Base-by-base conservation (phyloP, 2,329 filamentous ascomycete species). In the Neobulgaria alba region DNA sequence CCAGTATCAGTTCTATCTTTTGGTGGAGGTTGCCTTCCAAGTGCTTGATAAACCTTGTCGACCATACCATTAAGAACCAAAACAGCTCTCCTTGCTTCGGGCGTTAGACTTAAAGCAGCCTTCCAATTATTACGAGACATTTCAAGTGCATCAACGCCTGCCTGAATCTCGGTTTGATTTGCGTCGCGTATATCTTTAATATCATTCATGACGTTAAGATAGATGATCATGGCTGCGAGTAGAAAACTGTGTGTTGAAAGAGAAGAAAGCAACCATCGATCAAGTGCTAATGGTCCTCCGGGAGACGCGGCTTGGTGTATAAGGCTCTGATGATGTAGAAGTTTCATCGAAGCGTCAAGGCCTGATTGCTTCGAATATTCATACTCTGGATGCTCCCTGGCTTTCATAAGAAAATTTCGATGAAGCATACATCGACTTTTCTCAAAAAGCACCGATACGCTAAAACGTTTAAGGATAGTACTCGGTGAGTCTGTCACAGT, bases 201-300 rank as follows among this genome's bases (percentile, higher is more conserved):
- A 4, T 31, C 33, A 10, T 51, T 42, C 5, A 46, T 41, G 18
- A 54, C 21, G 20, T 19, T 41, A 29, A 81, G 60, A 46, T 73
- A 79, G 3, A 82, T 51, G 10, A 81, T 67, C 67, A 77, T 76
- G 41, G 72, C 69, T 0, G 76, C 75, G 2, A 81, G 66, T 38
- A 81, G 60, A 38, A 75, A 81, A 53, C 81, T 76, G 38, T 78
- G 74, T 37, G 74, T 67, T 10, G 70, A 67, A 4, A 81, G 59
- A 1, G 72, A 73, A 3, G 68, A 71, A 16, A 78, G 56, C 49
- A 78, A 77, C 70, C 74, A 79, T 4, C 67, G 65, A 29, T 72
- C 67, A 18, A 65, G 61, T 46, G 65, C 62, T 10, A 82, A 58
- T 19, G 73, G 61, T 3, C 70, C 71, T 1, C 74, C 75, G 0